A percentile compares a stretch with the other conserved stretches of the same genome.
Evolutionary conservation across 108 stramenopile species (phyloP).

Genomic region (Conticribra guillardii): DNA sequence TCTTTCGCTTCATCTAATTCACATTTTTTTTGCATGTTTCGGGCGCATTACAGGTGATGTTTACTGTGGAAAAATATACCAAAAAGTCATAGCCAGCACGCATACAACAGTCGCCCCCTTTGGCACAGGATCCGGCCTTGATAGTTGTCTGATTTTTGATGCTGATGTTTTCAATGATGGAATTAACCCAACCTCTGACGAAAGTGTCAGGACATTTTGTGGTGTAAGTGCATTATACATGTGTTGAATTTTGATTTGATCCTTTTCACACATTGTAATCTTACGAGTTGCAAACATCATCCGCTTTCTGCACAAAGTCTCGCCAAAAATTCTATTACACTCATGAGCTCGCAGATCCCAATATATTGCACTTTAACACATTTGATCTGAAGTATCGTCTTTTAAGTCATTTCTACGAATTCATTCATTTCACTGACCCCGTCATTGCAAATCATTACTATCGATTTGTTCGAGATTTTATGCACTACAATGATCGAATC

Average conservation of each 20-base stretch:
- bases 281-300: background rate
- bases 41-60: conserved; percentile 17
- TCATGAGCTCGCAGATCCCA: conserved; percentile 32
- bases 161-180: conserved; percentile 46
- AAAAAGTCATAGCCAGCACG: conserved; percentile 10
- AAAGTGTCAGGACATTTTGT: conserved; percentile 36
- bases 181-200: conserved; percentile 4
- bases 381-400: conserved; percentile 64
- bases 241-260: background rate
- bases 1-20: too few species aligned
- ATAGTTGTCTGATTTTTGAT: conserved; percentile 77
- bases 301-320: too few species aligned
- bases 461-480: conserved; percentile 86
- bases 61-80: conserved; percentile 48
- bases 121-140: background rate
- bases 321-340: conserved; percentile 42
- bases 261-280: background rate
- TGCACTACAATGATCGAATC: conserved; percentile 85
- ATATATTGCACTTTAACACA: conserved; percentile 74
- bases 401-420: conserved; percentile 84
- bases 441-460: conserved; percentile 73
- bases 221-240: conserved; percentile 22
- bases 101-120: conserved; percentile 30
- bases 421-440: conserved; percentile 80
- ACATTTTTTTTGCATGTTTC: background rate